Conservation (phyloP, 805 yeast genomes). For the Debaryomyces maramus region DNA sequence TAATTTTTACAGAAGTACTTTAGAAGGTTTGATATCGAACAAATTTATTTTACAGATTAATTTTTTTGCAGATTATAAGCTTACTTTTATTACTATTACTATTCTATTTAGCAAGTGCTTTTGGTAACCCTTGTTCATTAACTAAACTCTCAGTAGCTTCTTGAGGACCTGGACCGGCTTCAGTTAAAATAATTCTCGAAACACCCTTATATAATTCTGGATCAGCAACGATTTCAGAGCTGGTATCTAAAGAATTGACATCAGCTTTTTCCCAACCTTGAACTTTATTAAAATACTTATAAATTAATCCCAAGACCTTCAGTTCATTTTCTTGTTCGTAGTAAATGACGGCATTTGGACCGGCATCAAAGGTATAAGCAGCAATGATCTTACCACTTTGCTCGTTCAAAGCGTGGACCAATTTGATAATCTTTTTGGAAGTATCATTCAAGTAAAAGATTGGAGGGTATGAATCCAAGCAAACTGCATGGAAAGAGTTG, state of each 20-base stretch:
- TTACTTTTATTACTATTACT: too few species aligned
- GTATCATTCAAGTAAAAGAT: conserved; percentile 92
- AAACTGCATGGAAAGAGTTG: conserved; percentile 97
- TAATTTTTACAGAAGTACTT: too few species aligned
- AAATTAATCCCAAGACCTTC: conserved; percentile 69
- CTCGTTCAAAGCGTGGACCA: conserved; percentile 76
- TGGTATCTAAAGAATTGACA: conserved; percentile 15
- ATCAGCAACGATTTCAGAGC: conserved; percentile 42
- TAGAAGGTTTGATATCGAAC: too few species aligned
- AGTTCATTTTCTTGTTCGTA: conserved; percentile 75
- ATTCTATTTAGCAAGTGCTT: conserved; percentile 15
- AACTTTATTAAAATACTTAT: conserved; percentile 56
- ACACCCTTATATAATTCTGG: conserved; percentile 66
- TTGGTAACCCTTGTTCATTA: conserved; percentile 62
- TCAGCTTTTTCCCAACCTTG: conserved; percentile 63
- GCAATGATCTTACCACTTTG: conserved; percentile 69
- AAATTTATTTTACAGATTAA: background rate
- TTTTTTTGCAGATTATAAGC: too few species aligned
- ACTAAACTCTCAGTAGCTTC: conserved; percentile 56
- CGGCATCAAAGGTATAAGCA: conserved; percentile 98
- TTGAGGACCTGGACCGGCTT: conserved; percentile 87
- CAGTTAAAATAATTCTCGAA: conserved; percentile 78
- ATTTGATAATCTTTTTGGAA: conserved; percentile 75
- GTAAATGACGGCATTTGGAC: conserved; percentile 97
- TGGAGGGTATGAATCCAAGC: conserved; percentile 94